These are phyloP conservation scores for Pseudogymnoascus sp. DNA, from an alignment of 2,329 filamentous ascomycete genomes.

Conservation along the genomic window DNA sequence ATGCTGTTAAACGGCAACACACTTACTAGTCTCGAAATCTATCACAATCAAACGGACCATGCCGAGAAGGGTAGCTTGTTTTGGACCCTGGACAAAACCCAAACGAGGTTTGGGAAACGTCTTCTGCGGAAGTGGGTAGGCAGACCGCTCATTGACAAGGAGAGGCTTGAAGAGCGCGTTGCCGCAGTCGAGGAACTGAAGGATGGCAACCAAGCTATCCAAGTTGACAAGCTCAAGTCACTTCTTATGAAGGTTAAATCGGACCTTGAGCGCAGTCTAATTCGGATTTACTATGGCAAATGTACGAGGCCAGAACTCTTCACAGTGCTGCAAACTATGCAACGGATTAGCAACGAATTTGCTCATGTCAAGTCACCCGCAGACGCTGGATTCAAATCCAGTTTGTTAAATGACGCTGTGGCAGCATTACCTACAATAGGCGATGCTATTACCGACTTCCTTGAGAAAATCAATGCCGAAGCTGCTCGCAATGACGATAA, in stretches of 20 bases:
- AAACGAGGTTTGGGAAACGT: slow-evolving; percentile 80
- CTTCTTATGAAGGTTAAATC: slow-evolving; percentile 64
- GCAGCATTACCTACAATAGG: slow-evolving; percentile 68
- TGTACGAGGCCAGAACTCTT: slow-evolving; percentile 85
- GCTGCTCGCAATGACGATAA: slow-evolving; percentile 85
- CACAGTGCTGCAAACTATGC: slow-evolving; percentile 74
- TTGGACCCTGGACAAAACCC: slow-evolving; percentile 90
- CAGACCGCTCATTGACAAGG: slow-evolving; percentile 71
- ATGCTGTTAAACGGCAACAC: slow-evolving; percentile 97
- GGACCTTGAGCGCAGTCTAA: slow-evolving; percentile 86
- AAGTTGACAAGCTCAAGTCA: slow-evolving; percentile 65
- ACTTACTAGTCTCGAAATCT: slow-evolving; percentile 86
- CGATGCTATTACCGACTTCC: slow-evolving; percentile 61
- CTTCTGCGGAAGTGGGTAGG: slow-evolving; percentile 93
- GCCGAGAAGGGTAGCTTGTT: slow-evolving; percentile 80
- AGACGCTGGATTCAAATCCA: slow-evolving; percentile 65
- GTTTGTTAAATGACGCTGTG: slow-evolving; percentile 62
- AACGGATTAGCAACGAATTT: slow-evolving; percentile 73
- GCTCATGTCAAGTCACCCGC: slow-evolving; percentile 53
- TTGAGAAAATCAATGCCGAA: slow-evolving; percentile 77
- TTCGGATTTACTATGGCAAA: slow-evolving; percentile 96
- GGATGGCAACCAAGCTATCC: slow-evolving; percentile 54
- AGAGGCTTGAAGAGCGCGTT: slow-evolving; percentile 67
- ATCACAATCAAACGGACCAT: slow-evolving; percentile 87
- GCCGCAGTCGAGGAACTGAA: slow-evolving; percentile 81